phyloP scores from a whole-genome alignment of 176 grass and related monocot genomes.

The Oryza brachyantha region DNA sequence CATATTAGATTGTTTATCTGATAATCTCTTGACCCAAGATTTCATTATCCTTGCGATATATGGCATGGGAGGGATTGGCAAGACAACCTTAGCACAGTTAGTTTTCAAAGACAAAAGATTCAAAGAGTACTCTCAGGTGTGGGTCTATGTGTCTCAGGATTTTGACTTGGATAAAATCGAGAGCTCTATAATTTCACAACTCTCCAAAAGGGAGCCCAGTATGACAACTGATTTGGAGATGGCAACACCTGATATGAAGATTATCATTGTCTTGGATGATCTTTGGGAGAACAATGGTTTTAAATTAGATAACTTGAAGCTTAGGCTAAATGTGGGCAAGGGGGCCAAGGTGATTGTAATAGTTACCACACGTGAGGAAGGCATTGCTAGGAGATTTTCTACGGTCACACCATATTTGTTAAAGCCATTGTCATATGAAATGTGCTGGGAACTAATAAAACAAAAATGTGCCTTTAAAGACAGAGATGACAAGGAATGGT shows the following conservation, averaged over 20 bases:
- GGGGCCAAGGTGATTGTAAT: not conserved
- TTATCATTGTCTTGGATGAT: not conserved
- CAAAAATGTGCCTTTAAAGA: not conserved
- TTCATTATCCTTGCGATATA: conserved; percentile 3
- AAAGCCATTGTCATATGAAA: not conserved
- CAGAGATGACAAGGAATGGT: not conserved
- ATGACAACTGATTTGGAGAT: not conserved
- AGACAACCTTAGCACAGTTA: conserved; percentile 18
- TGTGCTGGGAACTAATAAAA: not conserved
- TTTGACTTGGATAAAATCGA: conserved; percentile 28
- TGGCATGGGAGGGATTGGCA: conserved; percentile 18
- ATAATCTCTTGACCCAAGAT: too few relatives aligned
- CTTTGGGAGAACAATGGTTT: not conserved
- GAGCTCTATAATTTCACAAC: not conserved
- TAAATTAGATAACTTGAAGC: not conserved
- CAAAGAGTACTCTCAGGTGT: not conserved
- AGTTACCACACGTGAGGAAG: not conserved
- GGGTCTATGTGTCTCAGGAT: conserved; percentile 6
- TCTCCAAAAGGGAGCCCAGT: not conserved
- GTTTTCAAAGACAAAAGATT: conserved; percentile 5
- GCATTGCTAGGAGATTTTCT: not conserved
- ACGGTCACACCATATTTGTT: not conserved
- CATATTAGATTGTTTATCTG: not conserved
- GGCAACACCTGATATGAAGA: not conserved
- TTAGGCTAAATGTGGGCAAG: not conserved